These are phyloP conservation scores for Cardiosporidium cionae DNA, from an alignment of 169 alveolate species.

Conservation along the genomic window DNA sequence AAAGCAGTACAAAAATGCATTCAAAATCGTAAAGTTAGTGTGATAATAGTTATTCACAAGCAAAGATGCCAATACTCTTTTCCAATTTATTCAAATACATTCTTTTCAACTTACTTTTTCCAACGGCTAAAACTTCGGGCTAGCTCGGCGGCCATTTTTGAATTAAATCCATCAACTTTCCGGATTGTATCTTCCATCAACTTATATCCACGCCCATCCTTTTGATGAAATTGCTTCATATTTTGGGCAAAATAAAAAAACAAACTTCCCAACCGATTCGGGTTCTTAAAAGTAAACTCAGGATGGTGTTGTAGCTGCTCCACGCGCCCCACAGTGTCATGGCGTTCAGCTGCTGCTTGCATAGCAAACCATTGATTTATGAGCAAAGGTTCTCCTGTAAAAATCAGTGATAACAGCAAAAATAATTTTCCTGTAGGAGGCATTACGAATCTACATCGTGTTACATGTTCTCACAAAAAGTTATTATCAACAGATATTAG, in stretches of 20 bases:
- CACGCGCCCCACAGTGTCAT: conserved; percentile 15
- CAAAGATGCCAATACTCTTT: too few relatives aligned
- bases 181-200: conserved; percentile 16
- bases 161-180: background rate
- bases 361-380: conserved; percentile 20
- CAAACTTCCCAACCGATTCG: conserved; percentile 9
- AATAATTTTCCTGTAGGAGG: too few relatives aligned
- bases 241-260: background rate
- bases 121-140: background rate
- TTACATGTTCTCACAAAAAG: too few relatives aligned
- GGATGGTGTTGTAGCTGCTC: conserved; percentile 20
- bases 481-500: too few relatives aligned
- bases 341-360: conserved; percentile 22
- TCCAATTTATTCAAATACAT: too few relatives aligned
- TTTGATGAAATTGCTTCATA: conserved; percentile 9
- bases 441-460: too few relatives aligned
- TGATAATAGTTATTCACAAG: too few relatives aligned
- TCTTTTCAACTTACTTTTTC: too few relatives aligned
- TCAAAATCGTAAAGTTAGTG: background rate
- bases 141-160: background rate
- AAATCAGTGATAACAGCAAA: background rate
- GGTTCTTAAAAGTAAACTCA: conserved; percentile 15
- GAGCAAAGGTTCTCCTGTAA: background rate
- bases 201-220: conserved; percentile 24
- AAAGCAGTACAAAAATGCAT: background rate